Percentiles rank a stretch among this genome's conserved stretches.
Evolutionary conservation across 2,329 filamentous ascomycete genomes (phyloP).

Genomic region (Chalara sp.): DNA sequence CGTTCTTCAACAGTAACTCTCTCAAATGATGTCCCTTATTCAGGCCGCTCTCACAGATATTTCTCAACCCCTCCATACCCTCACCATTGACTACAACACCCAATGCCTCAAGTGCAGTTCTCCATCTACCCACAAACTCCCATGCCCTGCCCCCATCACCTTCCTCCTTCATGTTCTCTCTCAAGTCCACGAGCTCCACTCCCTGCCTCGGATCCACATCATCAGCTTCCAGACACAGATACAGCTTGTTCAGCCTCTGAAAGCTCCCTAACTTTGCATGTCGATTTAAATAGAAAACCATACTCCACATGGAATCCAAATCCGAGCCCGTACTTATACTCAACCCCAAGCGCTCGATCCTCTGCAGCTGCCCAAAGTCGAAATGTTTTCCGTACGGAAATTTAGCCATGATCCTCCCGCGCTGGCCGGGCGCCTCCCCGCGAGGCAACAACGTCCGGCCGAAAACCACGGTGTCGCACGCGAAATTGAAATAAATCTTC

Average conservation of each 20-base stretch:
- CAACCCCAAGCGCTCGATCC: neutral
- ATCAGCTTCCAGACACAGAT: neutral
- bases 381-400: neutral
- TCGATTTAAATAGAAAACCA: neutral
- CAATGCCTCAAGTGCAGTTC: neutral
- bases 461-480: constrained; percentile 11
- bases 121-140: neutral
- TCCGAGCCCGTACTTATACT: neutral
- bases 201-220: neutral
- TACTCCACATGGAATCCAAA: neutral
- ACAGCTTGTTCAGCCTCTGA: neutral
- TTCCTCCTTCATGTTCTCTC: neutral
- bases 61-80: neutral
- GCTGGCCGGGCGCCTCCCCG: neutral
- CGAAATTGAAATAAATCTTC: neutral
- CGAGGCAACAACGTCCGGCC: neutral
- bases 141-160: neutral
- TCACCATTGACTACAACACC: neutral
- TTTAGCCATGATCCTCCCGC: neutral
- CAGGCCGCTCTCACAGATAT: neutral
- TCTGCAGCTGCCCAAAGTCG: neutral
- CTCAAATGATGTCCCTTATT: neutral
- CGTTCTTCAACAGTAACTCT: neutral
- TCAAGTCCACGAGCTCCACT: neutral
- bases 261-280: neutral